Evolutionary conservation across 108 stramenopile genomes (phyloP).

Genomic region (Asterionellopsis glacialis): DNA sequence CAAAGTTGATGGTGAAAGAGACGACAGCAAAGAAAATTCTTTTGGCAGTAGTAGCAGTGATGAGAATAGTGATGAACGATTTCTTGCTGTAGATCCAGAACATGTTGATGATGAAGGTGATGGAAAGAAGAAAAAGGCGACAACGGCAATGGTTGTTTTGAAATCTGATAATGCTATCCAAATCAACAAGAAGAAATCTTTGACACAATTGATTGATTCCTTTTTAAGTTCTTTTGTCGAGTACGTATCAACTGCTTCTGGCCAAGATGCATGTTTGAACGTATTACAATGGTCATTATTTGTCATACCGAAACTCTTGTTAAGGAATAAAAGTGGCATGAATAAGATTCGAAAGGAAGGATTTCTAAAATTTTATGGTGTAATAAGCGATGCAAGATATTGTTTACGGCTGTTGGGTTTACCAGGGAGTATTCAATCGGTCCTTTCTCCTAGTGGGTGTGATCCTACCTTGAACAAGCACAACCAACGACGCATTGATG

Average conservation of each 20-base stretch:
- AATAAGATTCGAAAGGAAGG: slow-evolving; percentile 14
- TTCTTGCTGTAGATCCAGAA: not conserved
- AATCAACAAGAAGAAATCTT: not conserved
- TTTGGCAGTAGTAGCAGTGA: not conserved
- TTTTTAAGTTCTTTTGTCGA: not conserved
- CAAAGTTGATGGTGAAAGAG: too few relatives aligned
- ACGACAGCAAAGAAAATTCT: too few relatives aligned
- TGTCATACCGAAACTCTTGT: slow-evolving; percentile 43
- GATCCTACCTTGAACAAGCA: slow-evolving; percentile 11
- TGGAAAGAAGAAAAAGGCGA: not conserved
- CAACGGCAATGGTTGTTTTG: not conserved
- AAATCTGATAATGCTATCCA: not conserved
- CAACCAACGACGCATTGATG: slow-evolving; percentile 28
- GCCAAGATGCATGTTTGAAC: slow-evolving; percentile 67
- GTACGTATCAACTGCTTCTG: slow-evolving; percentile 3
- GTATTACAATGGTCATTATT: slow-evolving; percentile 63
- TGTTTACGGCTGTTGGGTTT: slow-evolving; percentile 59
- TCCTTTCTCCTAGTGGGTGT: slow-evolving; percentile 48
- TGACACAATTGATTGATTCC: not conserved
- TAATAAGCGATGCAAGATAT: slow-evolving; percentile 62
- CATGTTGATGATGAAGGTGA: not conserved
- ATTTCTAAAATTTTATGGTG: slow-evolving; percentile 40
- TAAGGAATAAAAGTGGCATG: slow-evolving; percentile 15
- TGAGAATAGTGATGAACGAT: not conserved
- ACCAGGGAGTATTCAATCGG: slow-evolving; percentile 56